Percentiles rank a stretch among this genome's conserved stretches.
phyloP scores from a whole-genome alignment of 2,329 filamentous ascomycete genomes.

The Stagonosporopsis chrysanthemi region DNA sequence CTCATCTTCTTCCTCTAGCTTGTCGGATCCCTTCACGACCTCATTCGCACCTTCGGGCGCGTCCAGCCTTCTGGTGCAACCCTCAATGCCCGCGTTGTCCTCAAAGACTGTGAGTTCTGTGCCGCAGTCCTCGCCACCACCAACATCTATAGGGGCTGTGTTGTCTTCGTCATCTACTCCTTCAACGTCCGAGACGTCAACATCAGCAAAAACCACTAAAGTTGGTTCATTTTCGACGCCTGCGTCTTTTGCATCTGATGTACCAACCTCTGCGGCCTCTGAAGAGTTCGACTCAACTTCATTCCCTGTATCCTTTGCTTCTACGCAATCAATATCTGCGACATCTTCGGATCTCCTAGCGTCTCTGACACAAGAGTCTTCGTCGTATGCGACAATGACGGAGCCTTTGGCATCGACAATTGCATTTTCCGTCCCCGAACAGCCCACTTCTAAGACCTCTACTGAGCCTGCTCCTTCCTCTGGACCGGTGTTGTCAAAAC shows the following conservation, averaged over 20 bases:
- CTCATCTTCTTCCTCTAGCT: neutral
- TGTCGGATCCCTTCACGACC: conserved; percentile 2
- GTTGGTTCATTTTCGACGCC: neutral
- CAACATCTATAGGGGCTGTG: neutral
- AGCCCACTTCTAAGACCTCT: neutral
- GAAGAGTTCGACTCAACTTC: neutral
- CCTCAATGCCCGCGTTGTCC: neutral
- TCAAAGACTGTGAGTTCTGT: neutral
- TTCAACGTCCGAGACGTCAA: neutral
- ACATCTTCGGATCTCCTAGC: neutral
- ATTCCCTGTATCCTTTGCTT: neutral
- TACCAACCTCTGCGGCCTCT: neutral
- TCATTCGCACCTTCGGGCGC: neutral
- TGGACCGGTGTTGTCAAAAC: neutral
- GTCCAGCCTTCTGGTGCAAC: neutral
- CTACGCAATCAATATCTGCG: neutral
- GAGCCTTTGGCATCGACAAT: no score
- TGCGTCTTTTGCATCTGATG: neutral
- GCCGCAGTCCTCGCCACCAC: neutral
- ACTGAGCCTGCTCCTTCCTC: neutral
- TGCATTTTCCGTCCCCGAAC: no score
- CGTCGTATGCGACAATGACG: neutral
- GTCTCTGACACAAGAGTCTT: neutral
- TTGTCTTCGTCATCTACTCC: neutral
- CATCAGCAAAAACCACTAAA: neutral